phyloP scores from a whole-genome alignment of 306 rosid species.

The Cucurbita ficifolia region DNA sequence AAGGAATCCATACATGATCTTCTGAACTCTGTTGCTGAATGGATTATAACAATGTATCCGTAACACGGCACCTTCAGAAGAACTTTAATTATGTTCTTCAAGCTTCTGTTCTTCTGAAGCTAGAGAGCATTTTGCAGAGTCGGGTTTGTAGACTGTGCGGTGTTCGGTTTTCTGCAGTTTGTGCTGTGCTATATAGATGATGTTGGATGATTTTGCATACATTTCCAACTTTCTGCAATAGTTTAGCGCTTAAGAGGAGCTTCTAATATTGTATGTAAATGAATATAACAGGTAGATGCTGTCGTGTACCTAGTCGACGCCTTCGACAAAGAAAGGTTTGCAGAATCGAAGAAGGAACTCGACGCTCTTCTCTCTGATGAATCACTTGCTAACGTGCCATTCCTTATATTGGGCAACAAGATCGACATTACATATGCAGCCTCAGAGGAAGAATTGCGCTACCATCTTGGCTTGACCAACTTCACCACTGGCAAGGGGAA shows the following conservation, averaged over 20 bases:
- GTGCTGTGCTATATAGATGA: background rate
- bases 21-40: background rate
- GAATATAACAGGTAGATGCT: constrained; percentile 21
- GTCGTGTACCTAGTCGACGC: constrained; percentile 33
- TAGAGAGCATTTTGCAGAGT: background rate
- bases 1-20: background rate
- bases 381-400: constrained; percentile 20
- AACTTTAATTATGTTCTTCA: background rate
- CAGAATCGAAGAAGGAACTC: constrained; percentile 26
- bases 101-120: background rate
- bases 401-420: constrained; percentile 28
- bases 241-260: no score
- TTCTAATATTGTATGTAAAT: background rate
- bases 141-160: background rate
- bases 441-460: constrained; percentile 25
- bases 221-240: background rate
- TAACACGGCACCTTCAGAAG: background rate
- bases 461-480: constrained; percentile 23
- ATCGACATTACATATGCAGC: constrained; percentile 27
- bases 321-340: constrained; percentile 26
- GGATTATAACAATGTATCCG: background rate
- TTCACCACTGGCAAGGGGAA: constrained; percentile 31
- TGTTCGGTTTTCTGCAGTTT: background rate
- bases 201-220: background rate
- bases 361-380: constrained; percentile 34